Evolutionary conservation across 148 eudicot species (phyloP).

Genomic region (Nepenthes gracilis): DNA sequence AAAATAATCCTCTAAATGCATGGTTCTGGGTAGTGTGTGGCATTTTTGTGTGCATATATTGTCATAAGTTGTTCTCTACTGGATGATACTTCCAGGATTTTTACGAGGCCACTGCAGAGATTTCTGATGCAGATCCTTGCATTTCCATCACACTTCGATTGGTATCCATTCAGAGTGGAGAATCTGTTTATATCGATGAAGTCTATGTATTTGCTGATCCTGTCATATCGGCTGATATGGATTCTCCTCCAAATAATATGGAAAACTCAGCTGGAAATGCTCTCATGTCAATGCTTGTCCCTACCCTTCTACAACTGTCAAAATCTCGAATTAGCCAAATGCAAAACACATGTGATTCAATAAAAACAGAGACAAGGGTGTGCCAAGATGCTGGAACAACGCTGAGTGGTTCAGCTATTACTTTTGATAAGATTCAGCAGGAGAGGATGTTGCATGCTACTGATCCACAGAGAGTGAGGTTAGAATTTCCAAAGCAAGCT

Average conservation of each 20-base stretch:
- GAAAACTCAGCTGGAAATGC: conserved; percentile 43
- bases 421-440: conserved; percentile 6
- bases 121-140: conserved; percentile 80
- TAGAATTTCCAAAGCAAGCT: conserved; percentile 14
- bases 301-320: conserved; percentile 71
- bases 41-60: not conserved
- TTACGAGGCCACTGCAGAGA: conserved; percentile 93
- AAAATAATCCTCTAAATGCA: too few relatives aligned
- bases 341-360: conserved; percentile 22
- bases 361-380: conserved; percentile 11
- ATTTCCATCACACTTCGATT: conserved; percentile 62
- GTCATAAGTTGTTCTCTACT: conserved; percentile 7
- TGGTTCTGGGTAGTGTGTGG: too few relatives aligned
- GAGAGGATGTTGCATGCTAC: conserved; percentile 1
- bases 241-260: conserved; percentile 17
- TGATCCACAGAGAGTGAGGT: conserved; percentile 15
- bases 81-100: conserved; percentile 39
- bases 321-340: conserved; percentile 30
- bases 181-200: conserved; percentile 52
- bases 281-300: conserved; percentile 83
- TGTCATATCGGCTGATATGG: conserved; percentile 33
- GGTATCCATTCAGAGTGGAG: conserved; percentile 68
- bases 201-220: conserved; percentile 80
- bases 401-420: conserved; percentile 9
- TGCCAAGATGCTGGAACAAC: conserved; percentile 16